Evolutionary conservation across 2,329 filamentous ascomycete genomes (phyloP).

Genomic region (Nemania sp.): DNA sequence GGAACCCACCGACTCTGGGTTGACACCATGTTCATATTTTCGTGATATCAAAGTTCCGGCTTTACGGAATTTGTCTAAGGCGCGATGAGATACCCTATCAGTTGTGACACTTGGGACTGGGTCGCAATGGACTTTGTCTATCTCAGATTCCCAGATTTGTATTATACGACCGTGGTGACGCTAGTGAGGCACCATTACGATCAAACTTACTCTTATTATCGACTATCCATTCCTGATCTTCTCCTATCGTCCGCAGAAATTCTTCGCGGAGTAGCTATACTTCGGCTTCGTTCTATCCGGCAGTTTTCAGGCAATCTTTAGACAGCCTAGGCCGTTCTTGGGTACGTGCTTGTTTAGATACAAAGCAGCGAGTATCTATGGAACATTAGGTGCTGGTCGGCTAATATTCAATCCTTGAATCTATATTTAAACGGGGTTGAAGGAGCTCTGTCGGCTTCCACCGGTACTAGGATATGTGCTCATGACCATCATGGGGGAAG

Average conservation of each 20-base stretch:
- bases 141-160: conserved; percentile 2
- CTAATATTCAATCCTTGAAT: conserved; percentile 7
- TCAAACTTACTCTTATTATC: conserved; percentile 21
- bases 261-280: conserved; percentile 1
- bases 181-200: conserved; percentile 13
- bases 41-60: conserved; percentile 24
- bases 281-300: conserved; percentile 6
- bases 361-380: conserved; percentile 4
- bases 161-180: conserved; percentile 6
- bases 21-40: conserved; percentile 29
- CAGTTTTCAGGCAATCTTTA: conserved; percentile 8
- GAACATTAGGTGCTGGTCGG: neutral
- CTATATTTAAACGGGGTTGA: conserved; percentile 13
- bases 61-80: conserved; percentile 14
- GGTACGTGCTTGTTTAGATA: conserved; percentile 18
- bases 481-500: conserved; percentile 13
- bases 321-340: conserved; percentile 13
- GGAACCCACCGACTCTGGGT: conserved; percentile 21
- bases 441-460: conserved; percentile 2
- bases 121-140: neutral
- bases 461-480: conserved; percentile 12
- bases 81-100: conserved; percentile 27
- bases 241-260: conserved; percentile 2
- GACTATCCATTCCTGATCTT: conserved; percentile 7
- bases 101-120: conserved; percentile 15